Base-by-base conservation (phyloP, 305 asterid genomes). In the Salvia sclarea region DNA sequence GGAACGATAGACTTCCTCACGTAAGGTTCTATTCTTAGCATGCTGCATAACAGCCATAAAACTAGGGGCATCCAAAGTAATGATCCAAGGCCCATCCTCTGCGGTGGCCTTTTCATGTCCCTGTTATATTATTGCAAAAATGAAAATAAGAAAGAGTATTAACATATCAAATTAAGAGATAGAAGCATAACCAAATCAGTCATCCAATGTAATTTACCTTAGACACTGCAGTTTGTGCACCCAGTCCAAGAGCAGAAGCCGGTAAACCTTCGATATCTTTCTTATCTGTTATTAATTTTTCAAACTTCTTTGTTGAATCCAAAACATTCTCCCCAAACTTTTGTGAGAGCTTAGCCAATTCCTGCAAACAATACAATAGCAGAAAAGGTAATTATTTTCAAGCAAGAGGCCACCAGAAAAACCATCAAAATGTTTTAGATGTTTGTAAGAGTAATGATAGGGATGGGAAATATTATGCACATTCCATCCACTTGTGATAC, bases 1-100 rank as follows among this genome's bases (percentile, higher is more conserved):
- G 75, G 97, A 96, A 76, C 87, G 89, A 82, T 94, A 94, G 53
- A 94, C 93, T 84, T 94, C 99, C 90, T 94, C 98, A 12, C 99
- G 95, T 79, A 94, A 77, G 41, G 84, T 71, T 78, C 97, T 86
- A 41, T 89, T 91, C 77, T 84, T 87, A 30, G 98, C 93, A 75
- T 94, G 98, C 78, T 91, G 97, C 91, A 89, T 73, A 31, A 91
- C 96, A 68, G 99, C 83, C 87, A 77, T 83, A 79, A 44, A 88
- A 76, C 99, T 94, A 72, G 99, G 98, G 61, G 95, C 94, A 61
- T 94, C 99, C 88, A 94, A 70, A 59, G 99, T 94, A 49, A 94
- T 80, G 5, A 94, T 62, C 99, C 99, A 94, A 20, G 99, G 99
- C 41, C 99, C 98, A 72, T 66, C 82, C 80, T 89, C 97, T 28